phyloP scores from a whole-genome alignment of 164 flowering plant species.

The Euptelea pleiosperma region DNA sequence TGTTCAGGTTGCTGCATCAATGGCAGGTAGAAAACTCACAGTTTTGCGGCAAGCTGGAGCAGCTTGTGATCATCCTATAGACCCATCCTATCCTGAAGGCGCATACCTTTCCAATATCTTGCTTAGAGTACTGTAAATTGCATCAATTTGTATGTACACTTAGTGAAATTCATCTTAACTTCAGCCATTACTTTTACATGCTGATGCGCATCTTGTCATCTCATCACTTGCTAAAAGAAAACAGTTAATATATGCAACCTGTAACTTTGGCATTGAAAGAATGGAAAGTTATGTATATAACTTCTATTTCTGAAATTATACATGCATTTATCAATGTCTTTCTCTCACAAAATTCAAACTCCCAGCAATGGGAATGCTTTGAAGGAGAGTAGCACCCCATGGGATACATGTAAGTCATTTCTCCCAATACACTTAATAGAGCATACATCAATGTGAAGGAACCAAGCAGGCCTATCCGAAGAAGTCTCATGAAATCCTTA shows the following conservation, averaged over 20 bases:
- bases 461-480: not conserved
- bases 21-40: slow-evolving; percentile 66
- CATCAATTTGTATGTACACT: too few species aligned
- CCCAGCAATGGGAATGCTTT: too few species aligned
- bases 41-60: slow-evolving; percentile 79
- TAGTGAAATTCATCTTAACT: too few species aligned
- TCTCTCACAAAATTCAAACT: slow-evolving; percentile 8
- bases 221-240: not conserved
- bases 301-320: slow-evolving; percentile 10
- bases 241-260: not conserved
- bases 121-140: slow-evolving; percentile 56
- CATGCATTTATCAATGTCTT: not conserved
- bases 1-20: slow-evolving; percentile 73
- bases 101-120: slow-evolving; percentile 72
- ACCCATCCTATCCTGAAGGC: slow-evolving; percentile 93
- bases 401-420: too few species aligned
- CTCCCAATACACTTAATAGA: slow-evolving; percentile 20
- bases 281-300: not conserved
- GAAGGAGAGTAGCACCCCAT: too few species aligned
- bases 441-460: slow-evolving; percentile 9
- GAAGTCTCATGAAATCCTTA: slow-evolving; percentile 8
- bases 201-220: not conserved
- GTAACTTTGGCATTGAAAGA: slow-evolving; percentile 3
- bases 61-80: slow-evolving; percentile 89
- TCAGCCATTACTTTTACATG: too few species aligned